phyloP scores from a whole-genome alignment of 257 asterid species.

The Scutellaria galericulata region DNA sequence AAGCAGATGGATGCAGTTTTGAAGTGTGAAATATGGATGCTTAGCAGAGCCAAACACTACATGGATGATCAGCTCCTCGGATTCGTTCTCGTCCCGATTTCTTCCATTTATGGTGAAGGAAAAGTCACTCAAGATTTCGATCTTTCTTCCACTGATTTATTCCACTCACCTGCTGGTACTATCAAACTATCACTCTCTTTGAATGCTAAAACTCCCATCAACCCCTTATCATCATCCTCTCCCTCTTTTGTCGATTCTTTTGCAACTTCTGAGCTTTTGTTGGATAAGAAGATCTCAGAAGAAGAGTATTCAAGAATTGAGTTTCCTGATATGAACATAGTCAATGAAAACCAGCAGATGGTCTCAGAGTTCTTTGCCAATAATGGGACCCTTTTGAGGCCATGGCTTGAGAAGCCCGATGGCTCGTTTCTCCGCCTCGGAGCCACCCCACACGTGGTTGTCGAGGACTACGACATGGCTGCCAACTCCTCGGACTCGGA shows the following conservation, averaged over 20 bases:
- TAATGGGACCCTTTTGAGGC: constrained; percentile 39
- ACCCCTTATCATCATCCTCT: not conserved
- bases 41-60: constrained; percentile 61
- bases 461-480: constrained; percentile 61
- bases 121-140: constrained; percentile 56
- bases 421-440: constrained; percentile 72
- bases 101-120: constrained; percentile 53
- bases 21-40: constrained; percentile 82
- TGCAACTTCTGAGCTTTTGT: constrained; percentile 46
- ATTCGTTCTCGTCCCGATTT: constrained; percentile 59
- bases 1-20: constrained; percentile 51
- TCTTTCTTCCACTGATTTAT: constrained; percentile 72
- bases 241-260: constrained; percentile 30
- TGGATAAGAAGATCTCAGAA: constrained; percentile 45
- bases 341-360: constrained; percentile 60
- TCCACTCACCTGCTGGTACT: constrained; percentile 75
- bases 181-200: constrained; percentile 61
- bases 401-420: constrained; percentile 51
- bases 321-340: constrained; percentile 59
- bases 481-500: constrained; percentile 49
- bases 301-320: constrained; percentile 63
- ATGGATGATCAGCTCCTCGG: constrained; percentile 83
- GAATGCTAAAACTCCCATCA: constrained; percentile 40
- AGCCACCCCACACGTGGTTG: constrained; percentile 38
- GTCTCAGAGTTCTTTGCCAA: constrained; percentile 62